Percentiles rank a stretch among this genome's conserved stretches.
phyloP scores from a whole-genome alignment of 495 filamentous ascomycete genomes.

The Chaetomium fimeti region DNA sequence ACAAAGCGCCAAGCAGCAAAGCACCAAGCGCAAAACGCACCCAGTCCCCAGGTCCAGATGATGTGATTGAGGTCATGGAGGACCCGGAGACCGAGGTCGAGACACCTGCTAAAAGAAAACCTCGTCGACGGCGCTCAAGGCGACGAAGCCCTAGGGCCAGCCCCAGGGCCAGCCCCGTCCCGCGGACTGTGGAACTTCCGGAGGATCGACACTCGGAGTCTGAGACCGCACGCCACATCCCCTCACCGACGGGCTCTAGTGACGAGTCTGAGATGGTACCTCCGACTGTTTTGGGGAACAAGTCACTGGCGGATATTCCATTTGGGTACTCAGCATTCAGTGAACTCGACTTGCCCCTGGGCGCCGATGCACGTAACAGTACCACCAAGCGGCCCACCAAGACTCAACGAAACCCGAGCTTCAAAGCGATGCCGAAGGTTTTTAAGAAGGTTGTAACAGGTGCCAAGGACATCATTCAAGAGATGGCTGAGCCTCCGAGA shows the following conservation, averaged over 20 bases:
- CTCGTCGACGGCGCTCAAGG: conserved; percentile 15
- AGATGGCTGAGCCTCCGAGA: conserved; percentile 52
- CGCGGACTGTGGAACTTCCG: conserved; percentile 29
- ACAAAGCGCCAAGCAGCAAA: conserved; percentile 18
- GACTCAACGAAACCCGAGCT: conserved; percentile 42
- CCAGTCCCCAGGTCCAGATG: conserved; percentile 48
- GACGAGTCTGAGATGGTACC: conserved; percentile 36
- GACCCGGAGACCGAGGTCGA: conserved; percentile 35
- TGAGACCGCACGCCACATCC: conserved; percentile 10
- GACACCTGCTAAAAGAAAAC: conserved; percentile 32
- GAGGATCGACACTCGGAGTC: conserved; percentile 21
- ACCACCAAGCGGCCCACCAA: conserved; percentile 43
- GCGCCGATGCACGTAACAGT: conserved; percentile 41
- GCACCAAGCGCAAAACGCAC: conserved; percentile 30
- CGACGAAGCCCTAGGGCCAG: conserved; percentile 25
- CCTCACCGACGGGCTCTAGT: conserved; percentile 20
- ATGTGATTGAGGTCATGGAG: conserved; percentile 48
- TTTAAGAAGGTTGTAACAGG: conserved; percentile 55
- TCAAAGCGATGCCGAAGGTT: conserved; percentile 54
- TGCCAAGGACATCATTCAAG: conserved; percentile 55
- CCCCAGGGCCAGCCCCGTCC: conserved; percentile 17
- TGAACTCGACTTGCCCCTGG: conserved; percentile 52
- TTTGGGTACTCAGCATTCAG: conserved; percentile 59
- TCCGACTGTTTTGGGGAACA: conserved; percentile 44
- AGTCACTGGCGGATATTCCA: conserved; percentile 54